Conservation (phyloP, 202 grass and related monocot genomes). For the Eragrostis tef region DNA sequence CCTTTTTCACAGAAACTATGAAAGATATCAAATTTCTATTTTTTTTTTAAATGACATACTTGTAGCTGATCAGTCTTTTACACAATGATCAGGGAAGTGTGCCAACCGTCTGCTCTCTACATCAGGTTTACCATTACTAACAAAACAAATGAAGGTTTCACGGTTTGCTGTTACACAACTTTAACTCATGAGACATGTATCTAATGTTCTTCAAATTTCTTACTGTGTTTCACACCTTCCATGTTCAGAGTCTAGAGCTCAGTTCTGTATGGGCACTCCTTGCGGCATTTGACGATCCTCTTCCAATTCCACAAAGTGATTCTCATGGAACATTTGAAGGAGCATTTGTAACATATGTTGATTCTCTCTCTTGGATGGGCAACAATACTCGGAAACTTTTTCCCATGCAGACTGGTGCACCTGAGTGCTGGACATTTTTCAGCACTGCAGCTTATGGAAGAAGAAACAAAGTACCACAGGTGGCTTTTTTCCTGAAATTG, state of each 20-base stretch:
- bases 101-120: conserved; percentile 82
- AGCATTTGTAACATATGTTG: conserved; percentile 80
- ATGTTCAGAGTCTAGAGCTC: conserved; percentile 77
- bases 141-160: conserved; percentile 91
- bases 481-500: conserved; percentile 41
- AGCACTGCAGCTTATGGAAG: conserved; percentile 78
- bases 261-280: conserved; percentile 95
- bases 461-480: conserved; percentile 97
- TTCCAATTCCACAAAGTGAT: conserved; percentile 58
- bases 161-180: conserved; percentile 3
- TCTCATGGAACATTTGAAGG: conserved; percentile 65
- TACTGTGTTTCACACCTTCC: conserved; percentile 29
- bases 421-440: conserved; percentile 97
- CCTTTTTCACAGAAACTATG: not conserved
- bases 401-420: conserved; percentile 49
- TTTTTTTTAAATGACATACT: not conserved
- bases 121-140: conserved; percentile 79
- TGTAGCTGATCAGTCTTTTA: conserved; percentile 30
- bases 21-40: not conserved
- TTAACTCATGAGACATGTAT: conserved; percentile 4
- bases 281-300: conserved; percentile 80
- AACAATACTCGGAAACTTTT: conserved; percentile 87
- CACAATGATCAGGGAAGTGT: conserved; percentile 77
- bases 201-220: conserved; percentile 19
- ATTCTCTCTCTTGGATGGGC: conserved; percentile 95